Evolutionary conservation across 2,329 filamentous ascomycete species (phyloP).

Genomic region (Falciphora oryzae): DNA sequence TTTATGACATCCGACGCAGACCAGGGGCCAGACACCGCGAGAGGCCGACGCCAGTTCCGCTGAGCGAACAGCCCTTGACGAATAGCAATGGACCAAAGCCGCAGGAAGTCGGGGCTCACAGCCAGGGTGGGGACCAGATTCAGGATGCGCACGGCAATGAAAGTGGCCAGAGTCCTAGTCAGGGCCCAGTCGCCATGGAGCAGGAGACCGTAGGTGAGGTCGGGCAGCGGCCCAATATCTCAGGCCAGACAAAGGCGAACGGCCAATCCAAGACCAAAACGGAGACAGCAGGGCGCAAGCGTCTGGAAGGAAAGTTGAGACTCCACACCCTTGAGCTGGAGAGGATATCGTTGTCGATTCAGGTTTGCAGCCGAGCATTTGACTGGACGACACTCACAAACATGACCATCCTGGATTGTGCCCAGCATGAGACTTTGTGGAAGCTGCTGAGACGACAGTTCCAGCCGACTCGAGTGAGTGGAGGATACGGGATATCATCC

Average conservation of each 20-base stretch:
- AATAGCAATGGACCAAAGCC: not conserved
- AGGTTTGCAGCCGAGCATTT: constrained; percentile 62
- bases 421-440: constrained; percentile 70
- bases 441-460: constrained; percentile 61
- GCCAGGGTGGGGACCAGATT: not conserved
- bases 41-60: not conserved
- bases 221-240: constrained; percentile 5
- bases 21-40: not conserved
- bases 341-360: constrained; percentile 65
- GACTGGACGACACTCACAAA: constrained; percentile 70
- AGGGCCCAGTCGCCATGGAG: not conserved
- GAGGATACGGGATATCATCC: constrained; percentile 21
- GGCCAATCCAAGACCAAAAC: not conserved
- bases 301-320: constrained; percentile 52
- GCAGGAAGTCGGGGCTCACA: not conserved
- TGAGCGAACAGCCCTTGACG: not conserved
- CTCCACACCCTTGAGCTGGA: constrained; percentile 72
- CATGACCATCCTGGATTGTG: constrained; percentile 68
- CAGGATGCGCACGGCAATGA: not conserved
- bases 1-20: constrained; percentile 51
- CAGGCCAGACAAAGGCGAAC: not conserved
- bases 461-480: constrained; percentile 33
- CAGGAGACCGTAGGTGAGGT: too few relatives aligned
- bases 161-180: not conserved
- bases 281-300: constrained; percentile 26